Conservation (phyloP, 805 yeast genomes). For the Pichia cephalocereana region DNA sequence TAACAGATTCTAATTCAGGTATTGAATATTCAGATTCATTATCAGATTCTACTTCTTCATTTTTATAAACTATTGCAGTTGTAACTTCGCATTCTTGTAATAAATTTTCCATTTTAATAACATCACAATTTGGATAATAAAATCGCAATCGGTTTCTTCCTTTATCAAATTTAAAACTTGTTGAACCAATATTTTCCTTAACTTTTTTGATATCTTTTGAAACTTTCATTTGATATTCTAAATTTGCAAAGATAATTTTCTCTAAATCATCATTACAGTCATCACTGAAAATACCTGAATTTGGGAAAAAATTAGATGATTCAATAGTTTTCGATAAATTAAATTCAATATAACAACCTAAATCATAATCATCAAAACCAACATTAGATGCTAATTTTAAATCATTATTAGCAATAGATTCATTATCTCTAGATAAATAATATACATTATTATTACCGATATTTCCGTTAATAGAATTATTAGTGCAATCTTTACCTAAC, state of each 20-base stretch:
- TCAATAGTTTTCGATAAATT: conserved; percentile 24
- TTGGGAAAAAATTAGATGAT: conserved; percentile 10
- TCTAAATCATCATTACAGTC: not conserved
- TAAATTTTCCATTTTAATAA: conserved; percentile 44
- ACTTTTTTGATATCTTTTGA: conserved; percentile 16
- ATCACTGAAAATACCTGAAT: conserved; percentile 20
- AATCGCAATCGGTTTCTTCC: conserved; percentile 23
- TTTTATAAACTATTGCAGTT: conserved; percentile 18
- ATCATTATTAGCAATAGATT: conserved; percentile 24
- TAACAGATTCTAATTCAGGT: conserved; percentile 6
- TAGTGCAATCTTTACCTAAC: conserved; percentile 13
- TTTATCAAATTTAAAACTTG: conserved; percentile 32
- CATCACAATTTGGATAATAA: conserved; percentile 69
- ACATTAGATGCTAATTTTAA: conserved; percentile 29
- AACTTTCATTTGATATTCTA: not conserved
- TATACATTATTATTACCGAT: not conserved
- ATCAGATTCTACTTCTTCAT: not conserved
- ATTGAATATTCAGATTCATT: conserved; percentile 1
- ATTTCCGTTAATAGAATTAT: conserved; percentile 10
- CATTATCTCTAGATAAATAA: conserved; percentile 10
- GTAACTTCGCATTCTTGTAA: conserved; percentile 51
- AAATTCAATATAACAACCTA: conserved; percentile 53
- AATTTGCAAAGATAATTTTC: not conserved
- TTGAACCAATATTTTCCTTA: conserved; percentile 25
- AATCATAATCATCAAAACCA: not conserved